phyloP scores from a whole-genome alignment of 805 yeast genomes.

The Nakazawaea wyomingensis region DNA sequence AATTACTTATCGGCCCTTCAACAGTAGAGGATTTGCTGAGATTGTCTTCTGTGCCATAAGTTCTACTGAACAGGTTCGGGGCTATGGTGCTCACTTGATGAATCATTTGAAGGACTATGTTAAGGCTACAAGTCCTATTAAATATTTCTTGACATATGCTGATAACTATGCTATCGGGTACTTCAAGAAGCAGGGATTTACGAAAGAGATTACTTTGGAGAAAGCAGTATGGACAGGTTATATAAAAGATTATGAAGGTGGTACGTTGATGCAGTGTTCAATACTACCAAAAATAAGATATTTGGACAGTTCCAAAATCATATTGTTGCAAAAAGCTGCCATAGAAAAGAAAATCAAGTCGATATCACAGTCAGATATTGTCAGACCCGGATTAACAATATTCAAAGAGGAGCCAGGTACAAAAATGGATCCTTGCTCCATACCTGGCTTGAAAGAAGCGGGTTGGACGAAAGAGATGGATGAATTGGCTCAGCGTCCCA shows the following conservation, averaged over 20 bases:
- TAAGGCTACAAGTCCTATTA: conserved; percentile 76
- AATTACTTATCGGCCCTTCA: conserved; percentile 92
- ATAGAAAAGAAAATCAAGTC: conserved; percentile 77
- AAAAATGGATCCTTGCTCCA: conserved; percentile 69
- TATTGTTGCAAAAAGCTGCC: conserved; percentile 88
- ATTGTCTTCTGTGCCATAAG: conserved; percentile 98
- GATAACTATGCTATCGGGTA: conserved; percentile 99
- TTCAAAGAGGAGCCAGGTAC: conserved; percentile 45
- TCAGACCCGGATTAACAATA: conserved; percentile 73
- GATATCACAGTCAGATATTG: conserved; percentile 71
- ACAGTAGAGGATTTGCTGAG: conserved; percentile 88
- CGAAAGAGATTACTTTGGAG: conserved; percentile 87
- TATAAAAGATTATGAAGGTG: conserved; percentile 98
- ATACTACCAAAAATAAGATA: conserved; percentile 89
- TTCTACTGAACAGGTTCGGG: conserved; percentile 95
- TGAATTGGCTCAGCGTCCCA: conserved; percentile 90
- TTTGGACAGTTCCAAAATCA: conserved; percentile 80
- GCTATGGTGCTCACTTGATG: conserved; percentile 98
- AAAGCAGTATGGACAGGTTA: conserved; percentile 95
- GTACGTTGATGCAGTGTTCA: conserved; percentile 95
- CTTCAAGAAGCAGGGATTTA: conserved; percentile 96
- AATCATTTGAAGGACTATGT: conserved; percentile 96
- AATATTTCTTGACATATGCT: conserved; percentile 90
- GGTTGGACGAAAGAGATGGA: conserved; percentile 99
- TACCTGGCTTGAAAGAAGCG: conserved; percentile 88